Evolutionary conservation across 2,329 filamentous ascomycete genomes (phyloP).

Genomic region (Graphilbum fragrans): DNA sequence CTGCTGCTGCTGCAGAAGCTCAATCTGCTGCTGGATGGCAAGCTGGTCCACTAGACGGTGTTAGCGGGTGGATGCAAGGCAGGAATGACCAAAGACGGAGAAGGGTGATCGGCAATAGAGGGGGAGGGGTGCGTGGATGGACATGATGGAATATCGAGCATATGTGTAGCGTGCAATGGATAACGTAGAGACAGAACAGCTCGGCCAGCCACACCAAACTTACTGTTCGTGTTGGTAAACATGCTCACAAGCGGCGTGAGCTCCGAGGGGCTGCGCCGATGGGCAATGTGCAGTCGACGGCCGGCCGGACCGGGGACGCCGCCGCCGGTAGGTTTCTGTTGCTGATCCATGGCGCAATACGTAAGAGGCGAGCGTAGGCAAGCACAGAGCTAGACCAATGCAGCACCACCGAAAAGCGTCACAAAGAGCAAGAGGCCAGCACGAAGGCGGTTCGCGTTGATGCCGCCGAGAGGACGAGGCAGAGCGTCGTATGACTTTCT

Average conservation of each 20-base stretch:
- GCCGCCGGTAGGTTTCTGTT: constrained; percentile 41
- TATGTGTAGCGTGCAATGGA: too few species aligned
- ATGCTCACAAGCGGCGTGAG: constrained; percentile 95
- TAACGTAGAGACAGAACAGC: too few species aligned
- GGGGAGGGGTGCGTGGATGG: not conserved
- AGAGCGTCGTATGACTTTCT: too few species aligned
- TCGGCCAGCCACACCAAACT: too few species aligned
- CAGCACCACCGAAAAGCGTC: too few species aligned
- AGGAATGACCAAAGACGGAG: too few species aligned
- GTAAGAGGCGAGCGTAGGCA: not conserved
- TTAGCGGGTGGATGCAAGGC: not conserved
- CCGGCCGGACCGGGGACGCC: constrained; percentile 63
- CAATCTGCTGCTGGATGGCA: constrained; percentile 95
- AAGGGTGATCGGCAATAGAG: too few species aligned
- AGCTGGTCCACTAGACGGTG: constrained; percentile 92
- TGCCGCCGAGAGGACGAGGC: too few species aligned
- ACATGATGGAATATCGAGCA: not conserved
- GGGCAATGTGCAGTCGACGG: constrained; percentile 90
- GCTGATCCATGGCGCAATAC: constrained; percentile 49
- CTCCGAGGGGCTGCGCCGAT: constrained; percentile 93
- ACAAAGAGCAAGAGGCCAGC: too few species aligned
- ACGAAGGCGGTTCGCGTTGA: too few species aligned
- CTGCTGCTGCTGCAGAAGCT: constrained; percentile 92
- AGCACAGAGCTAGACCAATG: too few species aligned
- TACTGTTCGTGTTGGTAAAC: constrained; percentile 56